Conservation (phyloP, 257 asterid genomes). For the Ocimum tenuiflorum region DNA sequence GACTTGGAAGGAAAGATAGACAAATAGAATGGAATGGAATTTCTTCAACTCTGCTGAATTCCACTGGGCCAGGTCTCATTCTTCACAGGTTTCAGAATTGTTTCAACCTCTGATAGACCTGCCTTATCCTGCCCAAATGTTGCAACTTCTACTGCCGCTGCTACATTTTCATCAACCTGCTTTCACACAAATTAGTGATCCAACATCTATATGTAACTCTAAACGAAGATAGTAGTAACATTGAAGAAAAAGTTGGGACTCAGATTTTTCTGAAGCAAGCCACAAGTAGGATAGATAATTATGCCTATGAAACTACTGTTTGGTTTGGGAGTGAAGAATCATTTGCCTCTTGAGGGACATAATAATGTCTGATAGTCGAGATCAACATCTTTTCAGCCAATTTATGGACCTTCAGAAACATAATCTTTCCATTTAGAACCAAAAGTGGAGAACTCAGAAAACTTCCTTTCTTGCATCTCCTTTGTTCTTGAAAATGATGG, state of each 20-base stretch:
- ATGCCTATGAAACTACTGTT: not conserved
- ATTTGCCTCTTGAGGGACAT: not conserved
- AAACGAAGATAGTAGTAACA: too few relatives aligned
- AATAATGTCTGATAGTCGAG: not conserved
- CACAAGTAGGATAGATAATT: not conserved
- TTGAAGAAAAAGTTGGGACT: too few relatives aligned
- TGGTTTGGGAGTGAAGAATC: not conserved
- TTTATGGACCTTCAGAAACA: too few relatives aligned
- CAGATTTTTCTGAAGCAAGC: not conserved
- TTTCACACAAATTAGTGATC: not conserved
- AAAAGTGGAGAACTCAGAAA: too few relatives aligned
- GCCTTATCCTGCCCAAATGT: slow-evolving; percentile 52
- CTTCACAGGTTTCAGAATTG: slow-evolving; percentile 72
- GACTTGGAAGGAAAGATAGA: not conserved
- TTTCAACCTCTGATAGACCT: slow-evolving; percentile 47
- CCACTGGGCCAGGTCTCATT: slow-evolving; percentile 97
- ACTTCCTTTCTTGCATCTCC: too few relatives aligned
- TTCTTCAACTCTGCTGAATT: slow-evolving; percentile 42
- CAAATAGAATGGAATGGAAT: not conserved
- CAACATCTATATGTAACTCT: not conserved
- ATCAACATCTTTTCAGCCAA: not conserved
- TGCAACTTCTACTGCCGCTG: slow-evolving; percentile 64
- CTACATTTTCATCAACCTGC: slow-evolving; percentile 75
- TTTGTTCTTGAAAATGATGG: too few relatives aligned
- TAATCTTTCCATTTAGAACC: too few relatives aligned